Percentiles rank a stretch among this genome's conserved stretches.
Conservation (phyloP, 2,329 filamentous ascomycete species). For the Ophiocordyceps polyrhachis-furcata region DNA sequence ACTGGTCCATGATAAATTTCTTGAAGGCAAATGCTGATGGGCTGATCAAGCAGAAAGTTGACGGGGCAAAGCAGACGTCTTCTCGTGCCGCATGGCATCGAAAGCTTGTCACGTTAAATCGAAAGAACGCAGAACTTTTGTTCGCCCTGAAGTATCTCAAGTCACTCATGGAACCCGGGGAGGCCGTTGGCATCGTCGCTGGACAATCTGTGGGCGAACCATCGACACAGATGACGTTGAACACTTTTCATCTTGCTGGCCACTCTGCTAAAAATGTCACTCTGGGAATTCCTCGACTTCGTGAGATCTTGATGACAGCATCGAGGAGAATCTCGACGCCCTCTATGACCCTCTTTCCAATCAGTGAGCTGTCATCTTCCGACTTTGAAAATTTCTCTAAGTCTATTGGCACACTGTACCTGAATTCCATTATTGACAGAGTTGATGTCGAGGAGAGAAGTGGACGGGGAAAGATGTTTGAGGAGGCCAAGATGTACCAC, state of each 20-base stretch:
- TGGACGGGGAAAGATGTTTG: slow-evolving; percentile 47
- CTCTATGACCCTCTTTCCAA: slow-evolving; percentile 67
- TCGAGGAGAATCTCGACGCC: slow-evolving; percentile 79
- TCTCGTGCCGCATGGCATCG: slow-evolving; percentile 30
- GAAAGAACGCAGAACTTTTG: slow-evolving; percentile 65
- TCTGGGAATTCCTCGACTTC: slow-evolving; percentile 85
- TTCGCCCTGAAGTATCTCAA: slow-evolving; percentile 85
- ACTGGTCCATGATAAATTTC: slow-evolving; percentile 53
- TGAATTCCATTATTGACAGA: slow-evolving; percentile 69
- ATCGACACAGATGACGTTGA: slow-evolving; percentile 97
- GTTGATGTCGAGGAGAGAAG: slow-evolving; percentile 65
- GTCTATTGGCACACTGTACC: slow-evolving; percentile 68
- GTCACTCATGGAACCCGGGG: slow-evolving; percentile 82
- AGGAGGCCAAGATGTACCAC: slow-evolving; percentile 68
- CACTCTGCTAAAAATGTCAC: slow-evolving; percentile 98
- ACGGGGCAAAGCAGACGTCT: slow-evolving; percentile 9
- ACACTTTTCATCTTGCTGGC: slow-evolving; percentile 98
- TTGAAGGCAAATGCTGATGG: slow-evolving; percentile 55
- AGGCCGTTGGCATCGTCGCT: slow-evolving; percentile 91
- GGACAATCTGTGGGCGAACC: slow-evolving; percentile 94
- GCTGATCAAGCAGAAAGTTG: slow-evolving; percentile 29
- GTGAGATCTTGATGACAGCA: slow-evolving; percentile 98
- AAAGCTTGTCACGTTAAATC: slow-evolving; percentile 48
- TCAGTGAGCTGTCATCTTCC: slow-evolving; percentile 47
- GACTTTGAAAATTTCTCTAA: slow-evolving; percentile 73